Evolutionary conservation across 164 flowering plant species (phyloP).

Genomic region (Berberis thunbergii): DNA sequence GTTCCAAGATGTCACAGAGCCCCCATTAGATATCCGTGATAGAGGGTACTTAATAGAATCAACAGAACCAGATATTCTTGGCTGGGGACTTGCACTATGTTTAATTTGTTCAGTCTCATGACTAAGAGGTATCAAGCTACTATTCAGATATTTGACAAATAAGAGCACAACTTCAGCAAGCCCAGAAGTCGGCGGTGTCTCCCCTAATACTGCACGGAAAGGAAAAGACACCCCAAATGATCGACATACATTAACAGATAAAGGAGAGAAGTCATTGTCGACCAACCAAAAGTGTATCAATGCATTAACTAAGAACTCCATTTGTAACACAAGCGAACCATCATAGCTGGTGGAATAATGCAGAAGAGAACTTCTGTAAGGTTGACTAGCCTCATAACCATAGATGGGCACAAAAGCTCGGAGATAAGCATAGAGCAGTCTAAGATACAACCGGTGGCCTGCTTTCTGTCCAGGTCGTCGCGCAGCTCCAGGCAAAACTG

Average conservation of each 20-base stretch:
- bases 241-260: slow-evolving; percentile 34
- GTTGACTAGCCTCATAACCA: slow-evolving; percentile 39
- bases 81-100: slow-evolving; percentile 20
- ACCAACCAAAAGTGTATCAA: slow-evolving; percentile 69
- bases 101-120: slow-evolving; percentile 28
- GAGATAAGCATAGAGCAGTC: slow-evolving; percentile 66
- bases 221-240: slow-evolving; percentile 44
- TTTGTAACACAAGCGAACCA: slow-evolving; percentile 25
- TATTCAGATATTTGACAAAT: slow-evolving; percentile 59
- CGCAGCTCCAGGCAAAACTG: slow-evolving; percentile 28
- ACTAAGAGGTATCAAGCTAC: slow-evolving; percentile 15
- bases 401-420: slow-evolving; percentile 45
- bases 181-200: slow-evolving; percentile 61
- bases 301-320: slow-evolving; percentile 58
- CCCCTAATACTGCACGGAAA: slow-evolving; percentile 40
- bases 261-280: slow-evolving; percentile 79
- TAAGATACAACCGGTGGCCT: slow-evolving; percentile 39
- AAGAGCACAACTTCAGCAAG: slow-evolving; percentile 61
- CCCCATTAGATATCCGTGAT: slow-evolving; percentile 7
- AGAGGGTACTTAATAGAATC: slow-evolving; percentile 23
- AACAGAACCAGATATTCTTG: slow-evolving; percentile 22
- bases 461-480: slow-evolving; percentile 33
- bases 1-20: slow-evolving; percentile 44
- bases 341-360: slow-evolving; percentile 43
- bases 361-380: slow-evolving; percentile 60